Evolutionary conservation across 169 alveolate genomes (phyloP).

Genomic region (Eimeria praecox): DNA sequence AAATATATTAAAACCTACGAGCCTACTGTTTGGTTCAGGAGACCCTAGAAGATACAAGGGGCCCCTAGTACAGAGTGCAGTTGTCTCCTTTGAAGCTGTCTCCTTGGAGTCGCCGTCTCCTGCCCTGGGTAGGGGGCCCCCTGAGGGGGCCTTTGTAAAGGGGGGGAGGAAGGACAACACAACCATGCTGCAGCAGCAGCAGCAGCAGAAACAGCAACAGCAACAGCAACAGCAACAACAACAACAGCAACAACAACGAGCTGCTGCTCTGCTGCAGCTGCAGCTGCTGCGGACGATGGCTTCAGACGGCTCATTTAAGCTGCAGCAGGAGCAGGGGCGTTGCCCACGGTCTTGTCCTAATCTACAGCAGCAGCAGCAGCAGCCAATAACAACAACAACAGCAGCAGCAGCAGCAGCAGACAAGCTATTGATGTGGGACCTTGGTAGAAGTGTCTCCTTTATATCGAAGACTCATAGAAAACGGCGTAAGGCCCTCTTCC

Average conservation of each 20-base stretch:
- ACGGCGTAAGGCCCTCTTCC: background rate
- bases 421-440: background rate
- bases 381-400: background rate
- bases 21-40: background rate
- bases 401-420: slow-evolving; percentile 12
- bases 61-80: slow-evolving; percentile 14
- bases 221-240: background rate
- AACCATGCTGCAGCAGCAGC: background rate
- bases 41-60: slow-evolving; percentile 47
- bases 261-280: slow-evolving; percentile 16
- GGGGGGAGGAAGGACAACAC: background rate
- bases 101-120: background rate
- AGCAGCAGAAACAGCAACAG: too few species aligned
- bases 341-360: slow-evolving; percentile 43
- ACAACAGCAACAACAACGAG: background rate
- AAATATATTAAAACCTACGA: background rate
- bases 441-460: background rate
- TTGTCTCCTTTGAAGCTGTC: slow-evolving; percentile 4
- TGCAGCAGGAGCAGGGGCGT: background rate
- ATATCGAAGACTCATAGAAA: background rate
- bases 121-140: slow-evolving; percentile 5
- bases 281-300: background rate
- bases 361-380: slow-evolving; percentile 12
- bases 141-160: background rate
- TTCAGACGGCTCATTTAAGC: background rate